Conservation (phyloP, 2,329 filamentous ascomycete genomes). For the Alternaria rosae region DNA sequence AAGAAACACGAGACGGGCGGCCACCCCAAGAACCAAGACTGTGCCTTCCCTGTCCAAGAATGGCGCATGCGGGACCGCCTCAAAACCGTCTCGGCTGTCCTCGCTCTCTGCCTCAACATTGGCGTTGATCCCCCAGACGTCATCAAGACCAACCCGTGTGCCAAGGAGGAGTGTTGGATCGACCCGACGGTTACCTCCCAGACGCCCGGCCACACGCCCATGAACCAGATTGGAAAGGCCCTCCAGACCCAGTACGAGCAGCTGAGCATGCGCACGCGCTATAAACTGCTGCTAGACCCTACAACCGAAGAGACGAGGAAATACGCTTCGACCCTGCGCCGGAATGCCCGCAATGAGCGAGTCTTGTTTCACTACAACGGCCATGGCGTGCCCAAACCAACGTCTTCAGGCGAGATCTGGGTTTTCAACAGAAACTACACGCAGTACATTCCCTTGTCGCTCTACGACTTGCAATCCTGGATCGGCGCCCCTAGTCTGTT, state of each 20-base stretch:
- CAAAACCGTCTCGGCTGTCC: constrained; percentile 94
- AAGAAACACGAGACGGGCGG: constrained; percentile 96
- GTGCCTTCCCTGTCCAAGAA: constrained; percentile 73
- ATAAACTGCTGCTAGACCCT: constrained; percentile 95
- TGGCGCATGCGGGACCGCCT: constrained; percentile 97
- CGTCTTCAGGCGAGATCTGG: constrained; percentile 96
- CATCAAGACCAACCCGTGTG: constrained; percentile 91
- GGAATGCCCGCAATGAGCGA: constrained; percentile 94
- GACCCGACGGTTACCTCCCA: constrained; percentile 83
- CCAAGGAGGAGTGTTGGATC: constrained; percentile 95
- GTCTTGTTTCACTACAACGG: constrained; percentile 99
- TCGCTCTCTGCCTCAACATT: constrained; percentile 95
- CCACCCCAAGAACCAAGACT: constrained; percentile 71
- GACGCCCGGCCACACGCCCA: constrained; percentile 74
- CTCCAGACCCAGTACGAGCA: constrained; percentile 97
- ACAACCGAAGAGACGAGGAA: constrained; percentile 98
- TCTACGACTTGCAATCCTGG: constrained; percentile 96
- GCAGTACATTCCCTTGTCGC: constrained; percentile 95
- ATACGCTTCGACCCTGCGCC: constrained; percentile 86
- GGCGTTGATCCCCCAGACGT: constrained; percentile 97
- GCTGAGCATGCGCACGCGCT: constrained; percentile 90
- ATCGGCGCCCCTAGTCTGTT: constrained; percentile 94
- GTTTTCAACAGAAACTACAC: constrained; percentile 99
- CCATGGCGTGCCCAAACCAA: constrained; percentile 95
- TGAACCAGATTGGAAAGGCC: constrained; percentile 94